Conservation (phyloP, 1,284 basidiomycete genomes). For the Ceratobasidium theobromae region DNA sequence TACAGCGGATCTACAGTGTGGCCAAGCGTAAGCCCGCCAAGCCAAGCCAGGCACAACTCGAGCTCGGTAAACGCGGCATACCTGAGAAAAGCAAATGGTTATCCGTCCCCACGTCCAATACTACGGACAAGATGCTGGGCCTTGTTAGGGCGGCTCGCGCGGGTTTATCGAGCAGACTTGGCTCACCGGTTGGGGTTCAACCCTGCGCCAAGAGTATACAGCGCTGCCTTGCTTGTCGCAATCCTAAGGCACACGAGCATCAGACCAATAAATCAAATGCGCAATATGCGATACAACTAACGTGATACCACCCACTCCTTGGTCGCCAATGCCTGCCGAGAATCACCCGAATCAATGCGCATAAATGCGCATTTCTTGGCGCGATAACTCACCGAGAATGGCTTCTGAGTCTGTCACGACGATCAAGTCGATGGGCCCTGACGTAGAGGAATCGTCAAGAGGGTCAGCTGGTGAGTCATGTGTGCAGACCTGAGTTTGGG, state of each 20-base stretch:
- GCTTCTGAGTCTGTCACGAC: conserved; percentile 83
- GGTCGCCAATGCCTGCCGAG: conserved; percentile 46
- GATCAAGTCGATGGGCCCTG: conserved; percentile 61
- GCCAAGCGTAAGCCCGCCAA: background rate
- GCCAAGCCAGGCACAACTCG: background rate
- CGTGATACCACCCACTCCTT: conserved; percentile 61
- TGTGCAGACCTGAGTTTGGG: conserved; percentile 36
- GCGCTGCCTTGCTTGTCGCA: conserved; percentile 32
- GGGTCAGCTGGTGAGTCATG: conserved; percentile 49
- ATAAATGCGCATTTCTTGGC: conserved; percentile 35
- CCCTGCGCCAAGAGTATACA: conserved; percentile 34
- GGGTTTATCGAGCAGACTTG: background rate
- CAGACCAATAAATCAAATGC: background rate
- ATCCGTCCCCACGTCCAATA: conserved; percentile 77
- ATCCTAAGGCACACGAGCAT: conserved; percentile 17
- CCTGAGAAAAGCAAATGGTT: conserved; percentile 51
- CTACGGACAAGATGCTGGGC: conserved; percentile 65
- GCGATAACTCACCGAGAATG: conserved; percentile 54
- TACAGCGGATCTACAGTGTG: conserved; percentile 39
- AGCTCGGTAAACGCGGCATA: background rate
- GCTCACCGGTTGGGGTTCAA: conserved; percentile 34
- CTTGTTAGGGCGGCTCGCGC: background rate
- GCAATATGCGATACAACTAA: background rate
- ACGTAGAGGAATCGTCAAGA: conserved; percentile 40
- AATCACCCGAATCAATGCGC: background rate